Conservation (phyloP, 352 stramenopile species). For the Phytophthora fragariae region DNA sequence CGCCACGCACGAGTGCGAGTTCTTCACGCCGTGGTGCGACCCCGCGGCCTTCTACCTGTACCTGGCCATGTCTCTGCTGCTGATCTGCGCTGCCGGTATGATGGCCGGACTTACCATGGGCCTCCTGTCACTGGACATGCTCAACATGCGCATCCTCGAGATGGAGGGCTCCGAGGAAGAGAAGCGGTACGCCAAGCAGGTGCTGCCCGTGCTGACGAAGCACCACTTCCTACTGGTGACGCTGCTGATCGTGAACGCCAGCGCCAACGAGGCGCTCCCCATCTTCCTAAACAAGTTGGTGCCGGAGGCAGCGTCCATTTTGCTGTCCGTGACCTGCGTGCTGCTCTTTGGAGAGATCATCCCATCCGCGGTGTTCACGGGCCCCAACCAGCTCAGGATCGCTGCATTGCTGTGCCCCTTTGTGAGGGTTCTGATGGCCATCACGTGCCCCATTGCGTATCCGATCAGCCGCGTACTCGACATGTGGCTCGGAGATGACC, state of each 20-base stretch:
- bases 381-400: slow-evolving; percentile 93
- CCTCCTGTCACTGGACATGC: slow-evolving; percentile 79
- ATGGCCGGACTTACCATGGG: slow-evolving; percentile 86
- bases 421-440: slow-evolving; percentile 86
- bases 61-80: slow-evolving; percentile 49
- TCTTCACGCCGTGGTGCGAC: slow-evolving; percentile 72
- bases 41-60: slow-evolving; percentile 67
- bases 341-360: slow-evolving; percentile 98
- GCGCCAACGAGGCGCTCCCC: slow-evolving; percentile 94
- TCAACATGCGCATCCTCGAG: slow-evolving; percentile 83
- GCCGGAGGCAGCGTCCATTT: slow-evolving; percentile 86
- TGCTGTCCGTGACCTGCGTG: slow-evolving; percentile 96
- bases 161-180: slow-evolving; percentile 78
- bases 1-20: slow-evolving; percentile 47
- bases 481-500: slow-evolving; percentile 82
- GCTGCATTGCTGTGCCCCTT: slow-evolving; percentile 84
- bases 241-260: slow-evolving; percentile 94
- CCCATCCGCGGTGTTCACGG: slow-evolving; percentile 96
- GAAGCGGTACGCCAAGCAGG: slow-evolving; percentile 75
- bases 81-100: slow-evolving; percentile 68
- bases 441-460: slow-evolving; percentile 91
- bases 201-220: slow-evolving; percentile 90
- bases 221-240: slow-evolving; percentile 96
- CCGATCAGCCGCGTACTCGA: slow-evolving; percentile 94
- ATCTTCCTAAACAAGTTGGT: slow-evolving; percentile 94